Base-by-base conservation (phyloP, 768 basidiomycete species). In the Tulasnella sp. region DNA sequence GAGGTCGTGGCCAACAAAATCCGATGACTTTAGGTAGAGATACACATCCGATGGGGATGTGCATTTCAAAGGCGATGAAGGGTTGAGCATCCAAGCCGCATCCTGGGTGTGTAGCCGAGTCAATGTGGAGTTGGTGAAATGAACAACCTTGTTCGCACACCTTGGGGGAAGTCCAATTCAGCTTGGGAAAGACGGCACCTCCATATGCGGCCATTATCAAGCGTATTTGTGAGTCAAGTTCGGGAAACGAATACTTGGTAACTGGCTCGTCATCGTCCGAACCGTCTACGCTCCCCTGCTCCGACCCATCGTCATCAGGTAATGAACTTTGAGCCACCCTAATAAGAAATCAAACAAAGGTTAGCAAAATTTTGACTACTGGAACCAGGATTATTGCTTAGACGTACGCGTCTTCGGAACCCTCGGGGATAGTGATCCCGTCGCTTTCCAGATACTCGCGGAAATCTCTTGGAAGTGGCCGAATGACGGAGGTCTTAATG, bases 161-260 rank as follows among this genome's bases (percentile, higher is more conserved):
- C 87, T 93, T 93, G 20, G 97, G 97, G n/a, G 95, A 93, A 8
- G 96, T 95, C 87, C 97, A 98, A 84, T 98, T 98, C 79, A 99
- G 91, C 86, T 99, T 99, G 0, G 97, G 96, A 85, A 99, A 99
- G 41, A 97, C 93, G 8, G 93, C 93, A 3, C 91, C 77, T 74
- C 69, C 93, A 85, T 94, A 96, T 79, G 89, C 86, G 72, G 86
- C 83, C n/a, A 98, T 88, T 46, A 89, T 89, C 20, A 87, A 85
- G 75, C 94, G 87, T 81, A 98, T 97, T 80, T 87, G 87, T 20
- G 87, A 86, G 83, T 96, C 95, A n/a, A 98, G 87, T 72, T 92
- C 92, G 0, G 96, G 96, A 84, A 99, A 97, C 3, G 92, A 87
- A 83, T 91, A 95, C 37, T 82, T 86, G 75, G 83, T 86, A 1